phyloP scores from a whole-genome alignment of 148 eudicot species.

The Fagopyrum esculentum region DNA sequence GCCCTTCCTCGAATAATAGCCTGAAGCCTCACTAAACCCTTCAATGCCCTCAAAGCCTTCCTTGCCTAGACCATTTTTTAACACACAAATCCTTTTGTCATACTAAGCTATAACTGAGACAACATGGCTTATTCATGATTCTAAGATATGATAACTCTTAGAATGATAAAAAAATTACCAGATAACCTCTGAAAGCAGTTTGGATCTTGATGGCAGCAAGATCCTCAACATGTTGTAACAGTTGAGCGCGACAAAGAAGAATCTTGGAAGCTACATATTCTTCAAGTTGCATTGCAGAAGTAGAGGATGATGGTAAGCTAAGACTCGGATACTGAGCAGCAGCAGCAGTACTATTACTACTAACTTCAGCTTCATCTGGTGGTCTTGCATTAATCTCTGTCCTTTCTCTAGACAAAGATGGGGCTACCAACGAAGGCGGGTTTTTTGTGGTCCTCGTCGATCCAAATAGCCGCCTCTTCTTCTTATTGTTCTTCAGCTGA shows the following conservation, averaged over 20 bases:
- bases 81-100: neutral
- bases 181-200: slow-evolving; percentile 61
- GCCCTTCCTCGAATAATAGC: slow-evolving; percentile 65
- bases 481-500: slow-evolving; percentile 12
- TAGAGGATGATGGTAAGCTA: neutral
- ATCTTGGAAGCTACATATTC: neutral
- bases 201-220: slow-evolving; percentile 62
- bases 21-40: slow-evolving; percentile 75
- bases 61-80: slow-evolving; percentile 41
- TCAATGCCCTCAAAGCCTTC: slow-evolving; percentile 71
- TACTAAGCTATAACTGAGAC: neutral
- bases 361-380: neutral
- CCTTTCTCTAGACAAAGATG: neutral
- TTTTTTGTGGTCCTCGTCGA: slow-evolving; percentile 3
- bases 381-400: neutral
- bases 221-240: slow-evolving; percentile 9
- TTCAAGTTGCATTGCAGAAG: neutral
- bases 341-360: neutral
- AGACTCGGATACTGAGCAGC: neutral
- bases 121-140: no score
- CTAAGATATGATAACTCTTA: neutral
- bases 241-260: neutral
- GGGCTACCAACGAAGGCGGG: neutral
- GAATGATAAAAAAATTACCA: slow-evolving; percentile 32
- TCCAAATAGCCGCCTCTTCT: slow-evolving; percentile 1